Conservation (phyloP, 2,329 filamentous ascomycete genomes). For the Aspergillus thermomutatus region DNA sequence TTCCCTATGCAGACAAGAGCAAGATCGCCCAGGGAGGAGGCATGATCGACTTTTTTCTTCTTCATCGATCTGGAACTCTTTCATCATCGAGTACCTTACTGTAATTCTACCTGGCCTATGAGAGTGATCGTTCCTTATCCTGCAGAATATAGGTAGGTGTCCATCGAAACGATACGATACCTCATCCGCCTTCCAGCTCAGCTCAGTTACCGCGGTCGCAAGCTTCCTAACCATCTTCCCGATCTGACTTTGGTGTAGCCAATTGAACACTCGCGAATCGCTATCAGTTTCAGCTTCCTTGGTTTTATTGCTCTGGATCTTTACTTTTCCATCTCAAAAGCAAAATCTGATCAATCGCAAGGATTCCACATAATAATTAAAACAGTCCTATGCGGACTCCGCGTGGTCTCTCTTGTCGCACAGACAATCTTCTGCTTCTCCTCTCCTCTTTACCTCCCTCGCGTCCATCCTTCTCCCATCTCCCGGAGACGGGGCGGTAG, state of each 20-base stretch:
- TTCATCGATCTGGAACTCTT: not conserved
- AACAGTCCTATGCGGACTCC: not conserved
- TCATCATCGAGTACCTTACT: not conserved
- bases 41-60: not conserved
- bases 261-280: not conserved
- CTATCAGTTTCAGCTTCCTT: not conserved
- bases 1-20: not conserved
- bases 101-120: not conserved
- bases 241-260: not conserved
- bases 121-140: no score
- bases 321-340: not conserved
- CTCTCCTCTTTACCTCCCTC: not conserved
- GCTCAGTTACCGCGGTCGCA: not conserved
- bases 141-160: no score
- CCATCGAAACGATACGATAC: not conserved
- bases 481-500: conserved; percentile 13
- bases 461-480: conserved; percentile 5
- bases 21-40: not conserved
- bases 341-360: not conserved
- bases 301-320: not conserved
- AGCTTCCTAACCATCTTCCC: not conserved
- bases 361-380: not conserved
- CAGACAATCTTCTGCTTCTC: not conserved
- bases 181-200: not conserved
- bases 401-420: not conserved